These are phyloP conservation scores for Fusarium domesticum DNA, from an alignment of 2,329 filamentous ascomycete species.

Conservation along the genomic window DNA sequence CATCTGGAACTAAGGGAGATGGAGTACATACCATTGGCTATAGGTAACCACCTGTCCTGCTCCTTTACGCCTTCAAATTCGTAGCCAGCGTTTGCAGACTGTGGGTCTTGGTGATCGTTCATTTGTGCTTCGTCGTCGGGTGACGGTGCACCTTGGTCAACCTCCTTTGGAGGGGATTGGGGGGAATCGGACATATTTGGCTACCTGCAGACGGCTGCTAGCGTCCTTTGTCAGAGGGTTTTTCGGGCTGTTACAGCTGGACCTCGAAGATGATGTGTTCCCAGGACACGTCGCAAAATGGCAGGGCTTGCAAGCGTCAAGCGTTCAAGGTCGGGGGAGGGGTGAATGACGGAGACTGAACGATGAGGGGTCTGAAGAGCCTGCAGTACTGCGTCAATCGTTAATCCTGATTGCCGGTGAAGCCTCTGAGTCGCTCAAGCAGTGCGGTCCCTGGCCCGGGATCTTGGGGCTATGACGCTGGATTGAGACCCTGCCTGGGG, in stretches of 20 bases:
- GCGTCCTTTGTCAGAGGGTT: conserved; percentile 55
- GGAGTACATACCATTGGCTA: conserved; percentile 93
- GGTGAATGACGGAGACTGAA: conserved; percentile 10
- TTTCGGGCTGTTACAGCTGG: conserved; percentile 56
- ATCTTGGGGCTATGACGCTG: conserved; percentile 47
- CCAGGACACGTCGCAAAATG: conserved; percentile 59
- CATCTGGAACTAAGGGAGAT: conserved; percentile 11
- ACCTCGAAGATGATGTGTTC: conserved; percentile 55
- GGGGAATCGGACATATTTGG: conserved; percentile 88
- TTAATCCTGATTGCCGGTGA: conserved; percentile 44
- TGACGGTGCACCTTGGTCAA: conserved; percentile 90
- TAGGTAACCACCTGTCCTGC: conserved; percentile 98
- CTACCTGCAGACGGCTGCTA: conserved; percentile 62
- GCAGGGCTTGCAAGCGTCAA: conserved; percentile 50
- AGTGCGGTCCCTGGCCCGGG: conserved; percentile 33
- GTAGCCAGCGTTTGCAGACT: conserved; percentile 66
- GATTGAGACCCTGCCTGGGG: conserved; percentile 3
- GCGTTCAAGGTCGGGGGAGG: conserved; percentile 25
- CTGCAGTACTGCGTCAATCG: conserved; percentile 57
- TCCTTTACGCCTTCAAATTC: conserved; percentile 97
- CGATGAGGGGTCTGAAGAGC: conserved; percentile 40
- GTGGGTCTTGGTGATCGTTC: conserved; percentile 80
- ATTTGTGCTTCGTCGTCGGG: conserved; percentile 92
- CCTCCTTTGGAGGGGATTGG: conserved; percentile 89
- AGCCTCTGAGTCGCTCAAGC: conserved; percentile 31